Base-by-base conservation (phyloP, 2,329 filamentous ascomycete species). In the Ceratocystis lukuohia region DNA sequence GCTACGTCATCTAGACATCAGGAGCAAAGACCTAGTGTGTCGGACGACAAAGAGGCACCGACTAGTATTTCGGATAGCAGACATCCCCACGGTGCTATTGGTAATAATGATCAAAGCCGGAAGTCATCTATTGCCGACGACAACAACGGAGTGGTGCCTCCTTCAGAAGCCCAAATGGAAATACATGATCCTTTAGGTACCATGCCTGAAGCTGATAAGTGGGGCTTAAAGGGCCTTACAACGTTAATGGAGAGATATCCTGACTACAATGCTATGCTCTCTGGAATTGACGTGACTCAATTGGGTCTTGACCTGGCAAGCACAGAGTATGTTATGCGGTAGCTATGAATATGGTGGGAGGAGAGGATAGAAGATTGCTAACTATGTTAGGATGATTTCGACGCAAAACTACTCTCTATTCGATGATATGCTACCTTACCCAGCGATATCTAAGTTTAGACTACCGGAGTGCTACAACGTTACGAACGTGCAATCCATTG, bases 391-490 rank as follows among this genome's bases (percentile, higher is more conserved):
- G 12, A 75, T 77, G 33, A 77, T 87, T 48, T 84, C 83, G 2
- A 80, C 79, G 4, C 83, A 86, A 70, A 78, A 82, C 30, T 86
- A 83, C 72, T 86, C 84, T 0, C 74, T 86, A 25, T 85, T 83
- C 71, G 83, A 85, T 70, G 82, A 85, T 65, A 72, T 76, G n/a
- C 79, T 83, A 33, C 82, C 84, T 12, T 78, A 82, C 69, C 83
- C 84, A 46, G 78, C 81, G 2, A 77, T 85, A 41, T 80, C 81
- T 25, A 82, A 80, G 66, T 84, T 82, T 69, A 79, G 78, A 12
- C 74, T 87, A 37, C 85, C 85, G 0, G 85, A 88, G 59, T 88
- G 85, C 74, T 88, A 88, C 71, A 82, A 80, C 65, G 85, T 88
- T 44, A 84, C 80, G 69, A 88, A 88, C 69, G 83, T 86, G 30